Conservation (phyloP, 768 basidiomycete species). For the Paxillus rubicundulus region DNA sequence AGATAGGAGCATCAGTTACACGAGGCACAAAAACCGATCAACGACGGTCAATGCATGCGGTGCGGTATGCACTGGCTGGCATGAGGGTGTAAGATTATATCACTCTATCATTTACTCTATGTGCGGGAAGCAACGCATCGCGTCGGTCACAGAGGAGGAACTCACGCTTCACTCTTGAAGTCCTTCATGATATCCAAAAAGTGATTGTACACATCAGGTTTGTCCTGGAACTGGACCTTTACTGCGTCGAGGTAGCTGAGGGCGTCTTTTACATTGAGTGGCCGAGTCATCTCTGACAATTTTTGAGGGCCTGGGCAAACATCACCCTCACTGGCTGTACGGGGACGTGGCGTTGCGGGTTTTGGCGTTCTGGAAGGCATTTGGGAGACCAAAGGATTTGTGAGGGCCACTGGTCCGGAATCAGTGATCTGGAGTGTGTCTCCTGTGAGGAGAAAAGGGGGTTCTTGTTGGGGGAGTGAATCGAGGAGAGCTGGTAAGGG, state of each 20-base stretch:
- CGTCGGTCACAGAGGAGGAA: constrained; percentile 10
- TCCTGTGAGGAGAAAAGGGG: neutral
- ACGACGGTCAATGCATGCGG: neutral
- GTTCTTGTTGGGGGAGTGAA: neutral
- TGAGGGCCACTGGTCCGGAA: neutral
- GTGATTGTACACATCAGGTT: constrained; percentile 92
- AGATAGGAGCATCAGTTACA: constrained; percentile 9
- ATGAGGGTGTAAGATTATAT: constrained; percentile 4
- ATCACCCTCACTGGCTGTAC: constrained; percentile 24
- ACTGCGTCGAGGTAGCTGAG: constrained; percentile 93
- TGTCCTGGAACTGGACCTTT: constrained; percentile 85
- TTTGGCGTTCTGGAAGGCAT: constrained; percentile 27
- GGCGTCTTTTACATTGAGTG: constrained; percentile 90
- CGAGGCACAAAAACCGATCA: constrained; percentile 11
- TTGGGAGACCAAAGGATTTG: neutral
- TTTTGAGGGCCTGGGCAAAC: constrained; percentile 28
- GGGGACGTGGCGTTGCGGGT: constrained; percentile 41
- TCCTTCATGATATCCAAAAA: constrained; percentile 99
- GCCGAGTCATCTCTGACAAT: constrained; percentile 48
- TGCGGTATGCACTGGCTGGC: neutral
- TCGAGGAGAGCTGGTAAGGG: constrained; percentile 7
- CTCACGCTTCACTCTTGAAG: constrained; percentile 93
- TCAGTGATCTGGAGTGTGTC: neutral
- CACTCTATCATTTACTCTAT: neutral
- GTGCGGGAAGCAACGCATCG: neutral